Percentiles rank a stretch among this genome's conserved stretches.
Conservation (phyloP, 306 rosid species). For the Prunus armeniaca region DNA sequence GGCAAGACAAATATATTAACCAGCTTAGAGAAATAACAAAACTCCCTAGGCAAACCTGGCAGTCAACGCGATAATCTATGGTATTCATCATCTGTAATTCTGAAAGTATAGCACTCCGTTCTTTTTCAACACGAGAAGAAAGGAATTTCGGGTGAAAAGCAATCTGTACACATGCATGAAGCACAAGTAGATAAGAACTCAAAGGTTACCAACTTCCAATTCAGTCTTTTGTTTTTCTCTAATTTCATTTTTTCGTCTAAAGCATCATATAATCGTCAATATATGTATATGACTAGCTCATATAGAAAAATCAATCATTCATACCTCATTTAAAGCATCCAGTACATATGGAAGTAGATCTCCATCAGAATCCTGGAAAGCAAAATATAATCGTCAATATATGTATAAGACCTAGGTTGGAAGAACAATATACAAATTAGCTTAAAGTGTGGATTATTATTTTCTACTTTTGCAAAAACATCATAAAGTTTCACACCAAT, state of each 20-base stretch:
- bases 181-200: slow-evolving; percentile 20
- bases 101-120: slow-evolving; percentile 94
- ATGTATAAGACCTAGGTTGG: slow-evolving; percentile 1
- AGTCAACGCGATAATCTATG: slow-evolving; percentile 95
- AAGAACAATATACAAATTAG: not conserved
- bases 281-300: not conserved
- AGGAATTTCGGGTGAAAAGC: slow-evolving; percentile 97
- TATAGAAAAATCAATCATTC: slow-evolving; percentile 19
- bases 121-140: slow-evolving; percentile 94
- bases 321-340: slow-evolving; percentile 96
- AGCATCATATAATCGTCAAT: not conserved
- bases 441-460: not conserved
- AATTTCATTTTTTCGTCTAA: not conserved
- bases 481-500: not conserved
- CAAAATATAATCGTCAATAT: slow-evolving; percentile 24
- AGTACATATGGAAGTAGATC: slow-evolving; percentile 90
- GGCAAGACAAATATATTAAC: slow-evolving; percentile 22
- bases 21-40: slow-evolving; percentile 17
- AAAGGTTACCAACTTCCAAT: slow-evolving; percentile 16
- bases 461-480: not conserved
- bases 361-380: slow-evolving; percentile 86
- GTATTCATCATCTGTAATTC: slow-evolving; percentile 99
- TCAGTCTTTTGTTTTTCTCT: not conserved
- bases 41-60: slow-evolving; percentile 61
- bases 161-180: slow-evolving; percentile 59